Base-by-base conservation (phyloP, 495 filamentous ascomycete genomes). In the Trichocladium antarcticum region DNA sequence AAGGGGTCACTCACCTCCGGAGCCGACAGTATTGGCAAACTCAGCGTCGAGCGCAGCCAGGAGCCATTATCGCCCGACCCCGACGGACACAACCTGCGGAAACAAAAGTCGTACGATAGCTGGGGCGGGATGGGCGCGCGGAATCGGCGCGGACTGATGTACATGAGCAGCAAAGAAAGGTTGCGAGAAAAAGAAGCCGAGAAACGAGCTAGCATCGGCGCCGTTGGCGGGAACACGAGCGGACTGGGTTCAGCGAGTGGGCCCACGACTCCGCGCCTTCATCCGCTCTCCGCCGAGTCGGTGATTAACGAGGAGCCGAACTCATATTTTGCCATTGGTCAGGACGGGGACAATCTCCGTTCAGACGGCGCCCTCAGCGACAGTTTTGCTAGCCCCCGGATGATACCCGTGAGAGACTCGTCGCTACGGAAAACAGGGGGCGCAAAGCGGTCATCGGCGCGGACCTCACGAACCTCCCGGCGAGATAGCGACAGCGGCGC, bases 331-430 rank as follows among this genome's bases (percentile, higher is more conserved):
- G 47, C 29, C 21, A n/a, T 36, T 6, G 53, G 54, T 5, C n/a
- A 29, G 20, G 24, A 42, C 17, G 24, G 3, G 24, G 31, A 36
- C 34, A 49, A 27, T 16, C 5, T 15, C 1, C 27, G 14, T 5
- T 11, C 40, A 1, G 47, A 50, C n/a, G 39, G 36, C 4, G 31
- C 7, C 3, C 24, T 31, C 0, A 17, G 16, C 0, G 48, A 50
- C 38, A 40, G 29, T 14, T 28, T 55, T 1, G 49, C 57, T 6
- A 56, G 51, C 41, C 57, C 66, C 41, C 74, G 62, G 52, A 63
- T 74, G 9, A 84, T 87, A 40, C 83, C 83, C 5, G 69, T 74
- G 4, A 71, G 82, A 45, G 82, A 85, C 41, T 86, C 82, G 1
- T 85, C 81, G 6, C 58, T 86, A 34, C 70, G 81, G 35, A 83